phyloP scores from a whole-genome alignment of 768 basidiomycete species.

The Trametes villosa region DNA sequence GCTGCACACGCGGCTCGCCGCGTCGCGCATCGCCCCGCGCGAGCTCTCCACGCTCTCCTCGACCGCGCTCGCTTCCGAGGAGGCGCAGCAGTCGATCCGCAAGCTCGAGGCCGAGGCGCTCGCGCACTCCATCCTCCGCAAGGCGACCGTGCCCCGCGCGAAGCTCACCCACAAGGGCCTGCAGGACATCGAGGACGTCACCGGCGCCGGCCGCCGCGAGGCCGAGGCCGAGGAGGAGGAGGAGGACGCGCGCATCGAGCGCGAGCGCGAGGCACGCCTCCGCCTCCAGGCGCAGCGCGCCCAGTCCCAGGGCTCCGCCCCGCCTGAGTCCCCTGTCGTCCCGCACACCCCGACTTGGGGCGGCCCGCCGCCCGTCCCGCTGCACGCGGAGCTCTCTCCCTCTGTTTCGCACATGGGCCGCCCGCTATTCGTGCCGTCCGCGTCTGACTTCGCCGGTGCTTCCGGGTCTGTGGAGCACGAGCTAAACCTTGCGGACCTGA shows the following conservation, averaged over 20 bases:
- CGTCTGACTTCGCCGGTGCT: conserved; percentile 45
- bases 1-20: conserved; percentile 80
- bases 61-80: conserved; percentile 87
- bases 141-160: conserved; percentile 63
- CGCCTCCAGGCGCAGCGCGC: conserved; percentile 45
- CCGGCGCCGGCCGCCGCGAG: conserved; percentile 52
- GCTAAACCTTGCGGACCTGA: conserved; percentile 73
- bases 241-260: conserved; percentile 60
- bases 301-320: conserved; percentile 58
- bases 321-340: conserved; percentile 71
- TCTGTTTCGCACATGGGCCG: conserved; percentile 29
- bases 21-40: conserved; percentile 63
- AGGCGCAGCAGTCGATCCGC: conserved; percentile 81
- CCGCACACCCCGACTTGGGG: conserved; percentile 55
- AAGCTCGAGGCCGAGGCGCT: conserved; percentile 82
- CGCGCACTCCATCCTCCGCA: conserved; percentile 83
- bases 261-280: conserved; percentile 68
- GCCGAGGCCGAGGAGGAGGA: conserved; percentile 62
- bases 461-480: conserved; percentile 53
- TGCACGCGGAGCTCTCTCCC: conserved; percentile 41
- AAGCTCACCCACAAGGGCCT: conserved; percentile 95
- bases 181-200: conserved; percentile 85
- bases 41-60: conserved; percentile 85
- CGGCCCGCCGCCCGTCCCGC: conserved; percentile 59
- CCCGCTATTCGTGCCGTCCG: conserved; percentile 41